Percentiles rank a stretch among this genome's conserved stretches.
Evolutionary conservation across 2,329 filamentous ascomycete species (phyloP).

Genomic region (Aspergillus viridinutans): DNA sequence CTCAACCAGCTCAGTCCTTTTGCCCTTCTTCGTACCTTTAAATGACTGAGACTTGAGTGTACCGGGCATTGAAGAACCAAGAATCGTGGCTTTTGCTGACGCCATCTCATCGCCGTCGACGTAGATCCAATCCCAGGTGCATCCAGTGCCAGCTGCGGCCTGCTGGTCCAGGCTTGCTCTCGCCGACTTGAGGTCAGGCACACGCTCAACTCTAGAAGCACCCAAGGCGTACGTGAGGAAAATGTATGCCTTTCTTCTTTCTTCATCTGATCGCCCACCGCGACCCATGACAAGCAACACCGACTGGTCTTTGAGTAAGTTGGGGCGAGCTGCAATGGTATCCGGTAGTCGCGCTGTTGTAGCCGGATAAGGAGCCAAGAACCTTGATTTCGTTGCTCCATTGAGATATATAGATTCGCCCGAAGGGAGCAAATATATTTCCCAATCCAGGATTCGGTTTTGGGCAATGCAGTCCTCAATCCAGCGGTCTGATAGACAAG

Average conservation of each 20-base stretch:
- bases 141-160: constrained; percentile 38
- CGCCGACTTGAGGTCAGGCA: constrained; percentile 63
- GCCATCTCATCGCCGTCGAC: constrained; percentile 62
- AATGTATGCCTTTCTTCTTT: constrained; percentile 66
- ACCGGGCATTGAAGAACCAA: constrained; percentile 13
- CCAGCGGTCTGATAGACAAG: constrained; percentile 81
- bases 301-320: constrained; percentile 59
- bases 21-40: constrained; percentile 42
- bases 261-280: constrained; percentile 55
- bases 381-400: constrained; percentile 72
- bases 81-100: constrained; percentile 47
- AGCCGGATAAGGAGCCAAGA: constrained; percentile 59
- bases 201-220: constrained; percentile 61
- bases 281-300: constrained; percentile 70
- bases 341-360: constrained; percentile 52
- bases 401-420: constrained; percentile 74
- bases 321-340: constrained; percentile 57
- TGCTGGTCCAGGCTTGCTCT: constrained; percentile 53
- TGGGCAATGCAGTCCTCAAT: constrained; percentile 65
- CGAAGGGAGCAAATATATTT: constrained; percentile 76
- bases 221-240: constrained; percentile 79
- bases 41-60: constrained; percentile 24
- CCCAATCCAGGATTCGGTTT: constrained; percentile 65
- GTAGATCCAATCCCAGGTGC: constrained; percentile 71
- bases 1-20: constrained; percentile 29